Evolutionary conservation across 495 filamentous ascomycete genomes (phyloP).

Genomic region (Hyaloscypha variabilis): DNA sequence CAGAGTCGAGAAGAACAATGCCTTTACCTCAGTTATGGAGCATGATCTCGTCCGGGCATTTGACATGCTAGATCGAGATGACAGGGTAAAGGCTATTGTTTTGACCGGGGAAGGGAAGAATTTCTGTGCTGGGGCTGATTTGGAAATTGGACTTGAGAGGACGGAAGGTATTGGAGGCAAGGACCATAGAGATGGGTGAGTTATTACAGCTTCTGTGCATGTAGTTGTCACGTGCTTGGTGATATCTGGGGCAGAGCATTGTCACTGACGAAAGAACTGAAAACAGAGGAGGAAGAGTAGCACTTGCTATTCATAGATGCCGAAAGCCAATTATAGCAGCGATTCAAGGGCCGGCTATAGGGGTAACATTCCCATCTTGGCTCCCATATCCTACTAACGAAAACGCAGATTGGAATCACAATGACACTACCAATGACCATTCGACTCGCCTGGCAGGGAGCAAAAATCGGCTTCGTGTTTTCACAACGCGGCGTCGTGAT

Average conservation of each 20-base stretch:
- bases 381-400: not conserved
- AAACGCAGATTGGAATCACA: slow-evolving; percentile 56
- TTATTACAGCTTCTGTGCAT: not conserved
- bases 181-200: slow-evolving; percentile 14
- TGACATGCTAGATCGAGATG: slow-evolving; percentile 33
- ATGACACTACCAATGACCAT: slow-evolving; percentile 64
- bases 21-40: slow-evolving; percentile 13
- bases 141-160: slow-evolving; percentile 47
- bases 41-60: slow-evolving; percentile 10
- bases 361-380: slow-evolving; percentile 25
- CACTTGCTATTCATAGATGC: slow-evolving; percentile 61
- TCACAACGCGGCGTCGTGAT: slow-evolving; percentile 58
- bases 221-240: not conserved
- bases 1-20: slow-evolving; percentile 8
- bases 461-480: slow-evolving; percentile 66
- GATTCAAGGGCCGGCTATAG: slow-evolving; percentile 65
- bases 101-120: slow-evolving; percentile 54
- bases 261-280: not conserved
- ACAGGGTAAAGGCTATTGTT: slow-evolving; percentile 57
- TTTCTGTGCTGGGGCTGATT: slow-evolving; percentile 66
- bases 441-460: slow-evolving; percentile 50
- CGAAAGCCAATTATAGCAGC: slow-evolving; percentile 65
- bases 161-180: not conserved
- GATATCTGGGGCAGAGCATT: not conserved
- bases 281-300: slow-evolving; percentile 50